A percentile compares a stretch with the other conserved stretches of the same genome.
Conservation (phyloP, 148 eudicot species). For the Selenicereus undatus region DNA sequence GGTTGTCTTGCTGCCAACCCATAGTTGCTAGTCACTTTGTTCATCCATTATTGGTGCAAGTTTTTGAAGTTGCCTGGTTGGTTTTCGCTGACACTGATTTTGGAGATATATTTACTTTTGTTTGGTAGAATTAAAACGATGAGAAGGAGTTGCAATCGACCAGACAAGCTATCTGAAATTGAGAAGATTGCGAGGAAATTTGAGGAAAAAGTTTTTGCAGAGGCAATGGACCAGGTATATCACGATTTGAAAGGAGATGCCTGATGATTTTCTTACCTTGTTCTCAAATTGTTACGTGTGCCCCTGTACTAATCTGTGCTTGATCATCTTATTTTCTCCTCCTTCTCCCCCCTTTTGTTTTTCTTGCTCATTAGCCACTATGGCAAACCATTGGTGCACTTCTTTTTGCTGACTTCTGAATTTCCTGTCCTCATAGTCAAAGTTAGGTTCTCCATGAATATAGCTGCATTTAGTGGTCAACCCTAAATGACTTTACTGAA, state of each 20-base stretch:
- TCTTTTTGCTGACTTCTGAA: not conserved
- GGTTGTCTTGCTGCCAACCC: too few species aligned
- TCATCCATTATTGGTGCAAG: not conserved
- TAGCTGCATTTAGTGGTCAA: not conserved
- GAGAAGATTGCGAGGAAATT: slow-evolving; percentile 16
- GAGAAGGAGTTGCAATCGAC: slow-evolving; percentile 6
- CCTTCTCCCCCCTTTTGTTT: not conserved
- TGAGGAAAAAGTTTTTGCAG: slow-evolving; percentile 21
- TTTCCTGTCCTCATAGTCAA: not conserved
- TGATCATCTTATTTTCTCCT: not conserved
- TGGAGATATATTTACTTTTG: not conserved
- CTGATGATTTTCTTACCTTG: not conserved
- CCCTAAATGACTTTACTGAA: not conserved
- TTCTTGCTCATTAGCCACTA: not conserved
- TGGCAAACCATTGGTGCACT: not conserved
- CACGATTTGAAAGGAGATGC: not conserved
- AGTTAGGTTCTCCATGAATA: not conserved
- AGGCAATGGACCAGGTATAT: slow-evolving; percentile 16
- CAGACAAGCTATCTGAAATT: not conserved
- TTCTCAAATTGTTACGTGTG: slow-evolving; percentile 4
- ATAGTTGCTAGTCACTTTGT: too few species aligned
- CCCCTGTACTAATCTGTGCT: not conserved
- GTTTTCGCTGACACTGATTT: not conserved
- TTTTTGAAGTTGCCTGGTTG: not conserved
- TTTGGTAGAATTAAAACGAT: slow-evolving; percentile 3